Evolutionary conservation across 129 eudicot species (phyloP).

Genomic region (Oenanthe sinensis): DNA sequence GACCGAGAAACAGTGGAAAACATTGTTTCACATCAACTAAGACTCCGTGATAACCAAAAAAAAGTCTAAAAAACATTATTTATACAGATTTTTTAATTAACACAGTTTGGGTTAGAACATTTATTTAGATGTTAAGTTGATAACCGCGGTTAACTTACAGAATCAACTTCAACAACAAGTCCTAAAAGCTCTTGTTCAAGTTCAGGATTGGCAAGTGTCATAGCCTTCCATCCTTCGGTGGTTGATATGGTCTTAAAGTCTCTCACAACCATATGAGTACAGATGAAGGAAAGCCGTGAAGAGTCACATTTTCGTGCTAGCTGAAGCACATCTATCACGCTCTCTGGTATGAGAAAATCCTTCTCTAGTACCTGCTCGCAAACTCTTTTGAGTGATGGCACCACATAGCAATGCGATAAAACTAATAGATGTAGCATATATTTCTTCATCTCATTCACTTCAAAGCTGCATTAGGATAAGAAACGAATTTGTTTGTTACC

Average conservation of each 20-base stretch:
- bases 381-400: conserved; percentile 63
- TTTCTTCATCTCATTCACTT: conserved; percentile 71
- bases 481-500: background rate
- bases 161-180: conserved; percentile 57
- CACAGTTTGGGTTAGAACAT: background rate
- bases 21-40: background rate
- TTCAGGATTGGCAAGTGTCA: conserved; percentile 59
- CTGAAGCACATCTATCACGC: conserved; percentile 78
- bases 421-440: conserved; percentile 67
- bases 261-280: conserved; percentile 53
- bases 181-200: conserved; percentile 82
- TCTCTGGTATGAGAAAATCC: conserved; percentile 50
- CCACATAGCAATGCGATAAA: conserved; percentile 58
- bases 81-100: background rate
- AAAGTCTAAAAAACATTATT: background rate
- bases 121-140: background rate
- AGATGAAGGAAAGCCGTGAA: conserved; percentile 58
- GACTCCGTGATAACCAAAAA: background rate
- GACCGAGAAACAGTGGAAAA: background rate
- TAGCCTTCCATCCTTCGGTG: conserved; percentile 88
- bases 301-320: conserved; percentile 75
- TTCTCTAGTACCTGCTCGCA: conserved; percentile 56
- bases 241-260: conserved; percentile 52
- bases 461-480: conserved; percentile 46
- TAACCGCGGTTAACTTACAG: conserved; percentile 40